Base-by-base conservation (phyloP, 2,329 filamentous ascomycete genomes). In the Leptographium wingfieldii region DNA sequence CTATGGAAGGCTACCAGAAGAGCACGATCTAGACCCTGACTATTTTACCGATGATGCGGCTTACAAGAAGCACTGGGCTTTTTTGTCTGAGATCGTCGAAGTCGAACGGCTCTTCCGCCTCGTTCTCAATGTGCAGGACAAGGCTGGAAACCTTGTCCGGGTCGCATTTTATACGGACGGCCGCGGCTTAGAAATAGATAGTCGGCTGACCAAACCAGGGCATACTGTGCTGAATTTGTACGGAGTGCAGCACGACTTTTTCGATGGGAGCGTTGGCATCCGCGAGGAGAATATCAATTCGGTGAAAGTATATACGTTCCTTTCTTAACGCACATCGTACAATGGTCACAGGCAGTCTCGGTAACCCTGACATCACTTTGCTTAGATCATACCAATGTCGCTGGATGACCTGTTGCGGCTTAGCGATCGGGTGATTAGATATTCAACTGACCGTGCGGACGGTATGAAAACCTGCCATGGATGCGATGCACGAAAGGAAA, bases 311-410 rank as follows among this genome's bases (percentile, higher is more conserved):
- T 22, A 43, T 14, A 3, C 40, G 46, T 29, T 22, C 27, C 22
- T 29, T 43, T 55, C 25, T 29, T 5, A 2, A 10, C 14, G 16
- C 12, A 25, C 38, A 25, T 27, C 16, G 43, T 46, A 46, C 19
- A 46, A 43, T 19, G 16, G 5, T 19, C 12, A 43, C 14, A 16
- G 7, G 16, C 31, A 7, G 9, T 40, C n/a, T 14, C 25, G 7
- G 7, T 10, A 51, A 9, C 12, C 12, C 49, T 52, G 25, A 52
- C 27, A 29, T 31, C 16, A 1, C 16, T 19, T 31, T n/a, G 22
- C 3, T 7, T 9, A 59, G 57, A 55, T 59, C 48, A 46, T 59
- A n/a, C 57, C 57, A 11, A 59, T 55, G 57, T 46, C 35, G 3
- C 29, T 59, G 33, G 51, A 55, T 3, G 5, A 31, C 22, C 19